Percentiles rank a stretch among this genome's conserved stretches.
Conservation (phyloP, 2,329 filamentous ascomycete species). For the Xylaria arbuscula region DNA sequence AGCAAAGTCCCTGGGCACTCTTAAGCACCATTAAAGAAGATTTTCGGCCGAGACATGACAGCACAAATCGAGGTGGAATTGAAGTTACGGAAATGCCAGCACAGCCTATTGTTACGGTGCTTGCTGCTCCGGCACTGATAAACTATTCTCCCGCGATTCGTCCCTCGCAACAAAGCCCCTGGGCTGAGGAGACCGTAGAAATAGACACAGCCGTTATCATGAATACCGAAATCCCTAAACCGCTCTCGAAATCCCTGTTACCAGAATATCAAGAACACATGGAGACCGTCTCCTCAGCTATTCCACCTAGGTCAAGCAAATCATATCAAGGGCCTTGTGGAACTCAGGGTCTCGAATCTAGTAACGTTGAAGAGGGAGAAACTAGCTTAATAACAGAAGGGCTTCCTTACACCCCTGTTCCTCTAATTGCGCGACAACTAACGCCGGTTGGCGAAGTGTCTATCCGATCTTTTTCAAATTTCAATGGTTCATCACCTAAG, state of each 20-base stretch:
- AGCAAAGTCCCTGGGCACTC: conserved; percentile 47
- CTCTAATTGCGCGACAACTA: conserved; percentile 46
- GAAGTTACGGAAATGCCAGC: conserved; percentile 6
- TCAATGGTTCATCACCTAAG: conserved; percentile 62
- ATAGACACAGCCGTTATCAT: background rate
- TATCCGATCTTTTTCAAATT: conserved; percentile 64
- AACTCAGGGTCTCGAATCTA: background rate
- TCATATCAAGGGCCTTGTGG: background rate
- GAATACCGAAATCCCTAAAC: background rate
- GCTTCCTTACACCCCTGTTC: conserved; percentile 44
- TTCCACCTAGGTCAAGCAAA: background rate
- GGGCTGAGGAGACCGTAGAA: conserved; percentile 36
- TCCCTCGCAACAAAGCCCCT: conserved; percentile 50
- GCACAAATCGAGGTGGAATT: conserved; percentile 1
- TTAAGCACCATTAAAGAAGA: conserved; percentile 26
- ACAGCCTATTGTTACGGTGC: conserved; percentile 17
- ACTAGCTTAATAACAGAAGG: background rate
- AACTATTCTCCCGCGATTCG: conserved; percentile 34
- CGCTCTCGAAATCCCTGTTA: background rate
- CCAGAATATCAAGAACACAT: conserved; percentile 4
- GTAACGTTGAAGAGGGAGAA: conserved; percentile 6
- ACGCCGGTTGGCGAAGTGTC: conserved; percentile 62
- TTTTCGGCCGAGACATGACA: conserved; percentile 5
- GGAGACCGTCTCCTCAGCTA: background rate
- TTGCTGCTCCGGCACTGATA: conserved; percentile 28